Evolutionary conservation across 148 eudicot species (phyloP).

Genomic region (Silene uniflora): DNA sequence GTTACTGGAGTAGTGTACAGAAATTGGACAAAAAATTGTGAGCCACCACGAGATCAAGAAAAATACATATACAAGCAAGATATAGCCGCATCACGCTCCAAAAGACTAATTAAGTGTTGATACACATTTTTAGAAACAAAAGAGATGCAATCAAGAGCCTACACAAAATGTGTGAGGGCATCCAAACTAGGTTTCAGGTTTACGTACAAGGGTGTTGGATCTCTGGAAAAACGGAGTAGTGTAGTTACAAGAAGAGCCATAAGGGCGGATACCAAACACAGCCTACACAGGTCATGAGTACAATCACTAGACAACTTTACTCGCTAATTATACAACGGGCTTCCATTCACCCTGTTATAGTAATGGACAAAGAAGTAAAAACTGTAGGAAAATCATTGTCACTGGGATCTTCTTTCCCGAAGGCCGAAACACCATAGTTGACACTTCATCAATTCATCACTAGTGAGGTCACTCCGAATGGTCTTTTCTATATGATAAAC

Average conservation of each 20-base stretch:
- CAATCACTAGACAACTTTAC: neutral
- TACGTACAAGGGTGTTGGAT: neutral
- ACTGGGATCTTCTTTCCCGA: neutral
- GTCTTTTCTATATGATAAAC: neutral
- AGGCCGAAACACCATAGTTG: neutral
- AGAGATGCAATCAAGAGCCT: neutral
- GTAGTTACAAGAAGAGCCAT: neutral
- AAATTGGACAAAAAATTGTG: slow-evolving; percentile 8
- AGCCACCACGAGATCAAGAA: slow-evolving; percentile 1
- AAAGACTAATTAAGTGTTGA: neutral
- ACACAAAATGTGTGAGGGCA: neutral
- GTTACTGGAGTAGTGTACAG: slow-evolving; percentile 53
- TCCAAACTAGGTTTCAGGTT: neutral
- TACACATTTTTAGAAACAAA: neutral
- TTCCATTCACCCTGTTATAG: neutral
- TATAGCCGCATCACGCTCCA: neutral
- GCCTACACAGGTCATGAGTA: neutral
- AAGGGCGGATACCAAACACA: neutral
- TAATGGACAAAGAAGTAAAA: neutral
- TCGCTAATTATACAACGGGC: neutral
- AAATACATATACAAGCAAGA: slow-evolving; percentile 3
- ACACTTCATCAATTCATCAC: neutral
- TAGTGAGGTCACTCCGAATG: neutral
- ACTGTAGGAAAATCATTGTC: neutral
- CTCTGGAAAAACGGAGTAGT: neutral